Conservation (phyloP, 2,329 filamentous ascomycete species). For the Sordariomycetes sp. region DNA sequence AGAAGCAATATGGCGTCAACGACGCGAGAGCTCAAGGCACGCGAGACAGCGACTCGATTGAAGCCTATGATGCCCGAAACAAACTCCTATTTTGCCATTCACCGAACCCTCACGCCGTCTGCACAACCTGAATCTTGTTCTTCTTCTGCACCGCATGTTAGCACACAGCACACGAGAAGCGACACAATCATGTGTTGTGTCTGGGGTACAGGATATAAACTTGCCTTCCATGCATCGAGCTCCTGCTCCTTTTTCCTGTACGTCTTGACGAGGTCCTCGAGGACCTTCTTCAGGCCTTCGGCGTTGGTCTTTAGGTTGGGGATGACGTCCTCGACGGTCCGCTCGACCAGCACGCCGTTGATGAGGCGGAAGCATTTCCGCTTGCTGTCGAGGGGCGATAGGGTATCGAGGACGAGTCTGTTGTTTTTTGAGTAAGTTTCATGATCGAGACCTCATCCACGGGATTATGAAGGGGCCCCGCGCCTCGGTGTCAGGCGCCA, state of each 20-base stretch:
- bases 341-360: conserved; percentile 89
- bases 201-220: conserved; percentile 12
- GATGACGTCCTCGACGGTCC: conserved; percentile 84
- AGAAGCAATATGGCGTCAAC: not conserved
- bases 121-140: conserved; percentile 79
- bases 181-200: not conserved
- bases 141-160: conserved; percentile 50
- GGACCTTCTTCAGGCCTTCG: conserved; percentile 83
- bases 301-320: conserved; percentile 88
- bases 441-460: conserved; percentile 5
- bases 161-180: not conserved
- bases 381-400: conserved; percentile 67
- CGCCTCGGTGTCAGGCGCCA: not conserved
- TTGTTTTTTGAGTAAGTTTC: conserved; percentile 1
- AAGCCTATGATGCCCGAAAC: not conserved
- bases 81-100: not conserved
- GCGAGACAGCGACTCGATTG: not conserved
- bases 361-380: conserved; percentile 99
- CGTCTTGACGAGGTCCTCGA: conserved; percentile 90
- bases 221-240: conserved; percentile 96
- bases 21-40: no score
- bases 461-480: conserved; percentile 4
- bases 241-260: conserved; percentile 93
- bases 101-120: conserved; percentile 39
- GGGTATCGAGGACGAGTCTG: conserved; percentile 87